Evolutionary conservation across 345 rosid genomes (phyloP).

Genomic region (Sonneratia caseolaris): DNA sequence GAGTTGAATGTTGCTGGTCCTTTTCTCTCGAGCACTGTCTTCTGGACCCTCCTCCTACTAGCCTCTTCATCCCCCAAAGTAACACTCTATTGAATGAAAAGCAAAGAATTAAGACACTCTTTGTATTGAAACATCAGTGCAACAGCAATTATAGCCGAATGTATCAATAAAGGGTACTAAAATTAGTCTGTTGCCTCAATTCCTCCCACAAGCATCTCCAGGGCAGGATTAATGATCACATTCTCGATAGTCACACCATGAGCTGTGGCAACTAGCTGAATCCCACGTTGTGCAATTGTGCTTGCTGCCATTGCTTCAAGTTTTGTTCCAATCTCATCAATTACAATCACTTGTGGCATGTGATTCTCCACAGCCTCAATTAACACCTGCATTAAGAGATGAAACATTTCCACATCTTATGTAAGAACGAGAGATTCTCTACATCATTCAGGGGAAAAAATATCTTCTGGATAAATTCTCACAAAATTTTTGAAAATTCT

Average conservation of each 20-base stretch:
- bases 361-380: conserved; percentile 94
- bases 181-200: conserved; percentile 44
- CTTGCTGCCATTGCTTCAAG: conserved; percentile 94
- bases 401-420: background rate
- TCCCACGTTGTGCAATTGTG: conserved; percentile 93
- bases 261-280: conserved; percentile 90
- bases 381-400: conserved; percentile 38
- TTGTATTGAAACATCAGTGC: background rate
- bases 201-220: conserved; percentile 91
- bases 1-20: conserved; percentile 76
- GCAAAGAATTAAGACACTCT: background rate
- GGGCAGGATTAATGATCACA: conserved; percentile 80
- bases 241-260: conserved; percentile 82
- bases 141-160: background rate
- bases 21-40: conserved; percentile 78
- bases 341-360: conserved; percentile 92
- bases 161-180: background rate
- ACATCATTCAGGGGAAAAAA: background rate
- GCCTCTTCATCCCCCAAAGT: conserved; percentile 91
- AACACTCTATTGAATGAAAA: conserved; percentile 43
- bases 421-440: background rate
- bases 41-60: conserved; percentile 72
- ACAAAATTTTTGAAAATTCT: background rate
- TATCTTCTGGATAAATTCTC: background rate
- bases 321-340: conserved; percentile 92